Evolutionary conservation across 108 stramenopile genomes (phyloP).

Genomic region (Chaetoceros tenuissimus): DNA sequence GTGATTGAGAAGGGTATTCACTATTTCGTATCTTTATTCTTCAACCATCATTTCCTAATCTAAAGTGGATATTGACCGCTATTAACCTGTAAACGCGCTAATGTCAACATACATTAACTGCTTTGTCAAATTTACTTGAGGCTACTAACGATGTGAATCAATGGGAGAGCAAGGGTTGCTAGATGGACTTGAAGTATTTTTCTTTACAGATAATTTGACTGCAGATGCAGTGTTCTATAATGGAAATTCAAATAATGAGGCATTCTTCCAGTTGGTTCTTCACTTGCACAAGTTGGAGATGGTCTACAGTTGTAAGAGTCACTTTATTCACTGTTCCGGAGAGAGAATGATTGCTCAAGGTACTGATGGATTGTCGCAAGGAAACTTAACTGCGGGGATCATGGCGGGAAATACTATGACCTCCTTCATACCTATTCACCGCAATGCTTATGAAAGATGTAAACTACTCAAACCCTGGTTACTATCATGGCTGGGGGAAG

Average conservation of each 20-base stretch:
- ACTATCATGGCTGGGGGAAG: conserved; percentile 13
- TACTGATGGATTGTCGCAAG: conserved; percentile 16
- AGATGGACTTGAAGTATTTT: conserved; percentile 16
- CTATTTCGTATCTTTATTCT: too few relatives aligned
- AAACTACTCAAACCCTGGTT: too few relatives aligned
- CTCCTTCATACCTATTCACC: too few relatives aligned
- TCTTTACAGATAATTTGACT: conserved; percentile 17
- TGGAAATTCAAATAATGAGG: conserved; percentile 6
- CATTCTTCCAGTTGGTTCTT: conserved; percentile 4
- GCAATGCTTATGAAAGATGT: neutral
- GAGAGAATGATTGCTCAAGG: conserved; percentile 21
- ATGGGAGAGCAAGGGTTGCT: too few relatives aligned
- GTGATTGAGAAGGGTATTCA: too few relatives aligned
- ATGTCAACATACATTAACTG: too few relatives aligned
- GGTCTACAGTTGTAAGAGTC: conserved; percentile 1
- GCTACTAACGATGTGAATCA: too few relatives aligned
- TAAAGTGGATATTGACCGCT: too few relatives aligned
- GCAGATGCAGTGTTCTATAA: conserved; percentile 13
- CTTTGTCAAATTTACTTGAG: too few relatives aligned
- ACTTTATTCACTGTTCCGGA: conserved; percentile 15
- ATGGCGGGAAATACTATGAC: conserved; percentile 9
- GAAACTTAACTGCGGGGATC: conserved; percentile 14
- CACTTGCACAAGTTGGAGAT: conserved; percentile 8
- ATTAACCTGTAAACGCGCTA: too few relatives aligned
- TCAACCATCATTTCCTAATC: too few relatives aligned